phyloP scores from a whole-genome alignment of 2,329 filamentous ascomycete genomes.

The Calonectria montana region DNA sequence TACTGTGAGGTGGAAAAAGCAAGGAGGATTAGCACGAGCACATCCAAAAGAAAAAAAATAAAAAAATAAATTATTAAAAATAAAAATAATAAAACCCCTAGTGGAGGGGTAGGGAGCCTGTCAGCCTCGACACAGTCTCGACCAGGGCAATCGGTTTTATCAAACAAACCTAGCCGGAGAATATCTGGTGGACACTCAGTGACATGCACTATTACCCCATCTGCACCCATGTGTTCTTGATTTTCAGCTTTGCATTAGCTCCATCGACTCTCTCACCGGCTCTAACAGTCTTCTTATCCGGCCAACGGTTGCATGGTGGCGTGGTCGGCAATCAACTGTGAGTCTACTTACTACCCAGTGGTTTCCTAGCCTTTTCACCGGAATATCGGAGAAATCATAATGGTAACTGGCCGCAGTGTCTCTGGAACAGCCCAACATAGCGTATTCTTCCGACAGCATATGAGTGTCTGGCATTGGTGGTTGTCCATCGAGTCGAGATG shows the following conservation, averaged over 20 bases:
- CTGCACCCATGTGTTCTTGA: background rate
- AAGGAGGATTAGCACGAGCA: background rate
- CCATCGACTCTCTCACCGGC: background rate
- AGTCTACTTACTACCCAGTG: background rate
- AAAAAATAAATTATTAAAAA: no score
- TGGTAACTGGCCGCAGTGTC: no score
- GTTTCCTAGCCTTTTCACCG: no score
- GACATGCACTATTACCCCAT: background rate
- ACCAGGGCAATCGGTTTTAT: background rate
- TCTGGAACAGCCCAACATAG: no score
- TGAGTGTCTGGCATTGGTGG: no score
- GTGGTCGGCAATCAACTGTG: background rate
- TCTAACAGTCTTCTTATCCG: background rate
- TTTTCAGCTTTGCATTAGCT: background rate
- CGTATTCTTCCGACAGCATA: background rate
- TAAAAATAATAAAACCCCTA: no score
- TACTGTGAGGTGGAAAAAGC: background rate
- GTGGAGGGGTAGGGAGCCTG: background rate
- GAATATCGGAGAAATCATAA: background rate
- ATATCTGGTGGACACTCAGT: background rate
- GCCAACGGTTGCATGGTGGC: background rate
- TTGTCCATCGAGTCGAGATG: background rate
- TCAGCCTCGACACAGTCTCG: background rate
- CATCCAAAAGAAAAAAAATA: no score
- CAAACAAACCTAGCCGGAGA: background rate